Conservation (phyloP, 495 filamentous ascomycete genomes). For the Delitschia confertaspora region DNA sequence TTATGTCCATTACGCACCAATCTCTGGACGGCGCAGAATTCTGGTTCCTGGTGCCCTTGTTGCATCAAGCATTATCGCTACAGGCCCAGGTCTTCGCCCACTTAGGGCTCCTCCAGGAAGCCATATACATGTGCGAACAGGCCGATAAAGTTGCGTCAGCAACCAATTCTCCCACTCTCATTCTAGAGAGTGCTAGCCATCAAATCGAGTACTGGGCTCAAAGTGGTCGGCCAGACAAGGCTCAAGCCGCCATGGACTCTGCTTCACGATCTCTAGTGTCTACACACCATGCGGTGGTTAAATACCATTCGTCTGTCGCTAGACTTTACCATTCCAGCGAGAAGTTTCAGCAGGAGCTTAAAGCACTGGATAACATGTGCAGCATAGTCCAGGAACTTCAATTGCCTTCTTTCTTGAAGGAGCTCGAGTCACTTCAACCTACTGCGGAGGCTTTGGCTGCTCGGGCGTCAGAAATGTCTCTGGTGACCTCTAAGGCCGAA, state of each 20-base stretch:
- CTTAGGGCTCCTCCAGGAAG: slow-evolving; percentile 79
- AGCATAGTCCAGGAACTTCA: slow-evolving; percentile 10
- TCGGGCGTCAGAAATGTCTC: slow-evolving; percentile 5
- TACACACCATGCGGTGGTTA: slow-evolving; percentile 8
- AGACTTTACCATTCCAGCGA: slow-evolving; percentile 5
- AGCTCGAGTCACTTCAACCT: slow-evolving; percentile 3
- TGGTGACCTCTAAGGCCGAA: not conserved
- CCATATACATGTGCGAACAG: slow-evolving; percentile 81
- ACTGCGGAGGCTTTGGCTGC: slow-evolving; percentile 6
- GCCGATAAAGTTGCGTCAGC: slow-evolving; percentile 68
- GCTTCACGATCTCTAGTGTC: not conserved
- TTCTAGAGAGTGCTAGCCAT: slow-evolving; percentile 46
- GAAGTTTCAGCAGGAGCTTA: slow-evolving; percentile 29
- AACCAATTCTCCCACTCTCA: slow-evolving; percentile 51
- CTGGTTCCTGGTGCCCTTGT: slow-evolving; percentile 66
- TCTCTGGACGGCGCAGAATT: slow-evolving; percentile 55
- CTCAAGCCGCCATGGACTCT: slow-evolving; percentile 33
- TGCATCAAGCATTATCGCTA: slow-evolving; percentile 60
- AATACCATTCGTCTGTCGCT: slow-evolving; percentile 11
- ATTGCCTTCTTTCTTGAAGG: slow-evolving; percentile 6
- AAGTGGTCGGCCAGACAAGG: slow-evolving; percentile 53
- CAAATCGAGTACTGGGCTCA: slow-evolving; percentile 57
- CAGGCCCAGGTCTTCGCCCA: slow-evolving; percentile 69
- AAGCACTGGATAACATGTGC: slow-evolving; percentile 31
- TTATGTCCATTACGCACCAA: slow-evolving; percentile 24